Base-by-base conservation (phyloP, 1,139 yeast genomes). In the Lodderomyces jiufengensis region DNA sequence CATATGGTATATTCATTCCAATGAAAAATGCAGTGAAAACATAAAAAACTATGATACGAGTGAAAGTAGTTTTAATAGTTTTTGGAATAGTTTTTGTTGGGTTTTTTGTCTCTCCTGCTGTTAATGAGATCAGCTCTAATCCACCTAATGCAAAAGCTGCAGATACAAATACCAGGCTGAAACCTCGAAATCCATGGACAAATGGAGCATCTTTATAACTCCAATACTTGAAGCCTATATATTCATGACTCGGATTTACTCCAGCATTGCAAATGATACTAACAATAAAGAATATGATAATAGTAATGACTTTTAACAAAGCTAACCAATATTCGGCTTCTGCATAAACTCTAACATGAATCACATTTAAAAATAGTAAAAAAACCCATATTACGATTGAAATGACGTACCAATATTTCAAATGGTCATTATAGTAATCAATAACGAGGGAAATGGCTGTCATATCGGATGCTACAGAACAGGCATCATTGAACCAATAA, bases 111-210 rank as follows among this genome's bases (percentile, higher is more conserved):
- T 80, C 85, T 22, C 83, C 87, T 7, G 83, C 81, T 3, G 86
- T 78, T 43, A 80, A 65, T 13, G 82, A 74, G 35, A 80, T 72
- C 7, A 78, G 65, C 53, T 80, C 87, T 3, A 80, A 72, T 31
- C 87, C 86, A 45, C 85, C 85, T 49, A 72, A 78, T 5, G 85
- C 81, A 55, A 78, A 80, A 20, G 82, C 67, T 2, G 87, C 83
- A 14, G 83, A 73, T 12, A 60, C 70, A 39, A 67, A 67, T 9
- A 61, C 52, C 18, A 50, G 50, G 23, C 67, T 64, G 47, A 66
- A 67, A 0, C 73, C 73, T 35, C 54, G 47, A 46, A 67, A 61
- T 1, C 72, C 72, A 43, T 61, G 43, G 11, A 66, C 72, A 45
- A 65, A 52, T 11, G 73, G 73, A 12, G 71, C 70, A 40, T 65